Evolutionary conservation across 768 basidiomycete species (phyloP).

Genomic region (Mycena epipterygia): DNA sequence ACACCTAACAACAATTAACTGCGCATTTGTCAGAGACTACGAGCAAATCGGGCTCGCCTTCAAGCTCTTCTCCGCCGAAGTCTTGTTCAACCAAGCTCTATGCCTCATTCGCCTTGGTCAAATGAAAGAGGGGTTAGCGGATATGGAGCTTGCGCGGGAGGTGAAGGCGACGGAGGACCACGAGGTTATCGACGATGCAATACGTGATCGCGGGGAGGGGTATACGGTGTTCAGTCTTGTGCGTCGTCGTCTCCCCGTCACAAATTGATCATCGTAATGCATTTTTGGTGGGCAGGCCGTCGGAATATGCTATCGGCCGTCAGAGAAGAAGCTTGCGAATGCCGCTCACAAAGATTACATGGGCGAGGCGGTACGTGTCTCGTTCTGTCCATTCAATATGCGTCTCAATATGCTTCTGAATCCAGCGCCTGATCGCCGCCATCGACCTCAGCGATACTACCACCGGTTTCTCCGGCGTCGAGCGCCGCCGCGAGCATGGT

Average conservation of each 20-base stretch:
- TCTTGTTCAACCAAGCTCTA: constrained; percentile 92
- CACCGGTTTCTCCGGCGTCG: constrained; percentile 85
- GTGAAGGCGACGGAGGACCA: constrained; percentile 88
- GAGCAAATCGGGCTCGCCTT: constrained; percentile 94
- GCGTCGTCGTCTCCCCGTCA: constrained; percentile 51
- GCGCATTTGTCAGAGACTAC: constrained; percentile 73
- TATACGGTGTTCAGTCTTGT: constrained; percentile 97
- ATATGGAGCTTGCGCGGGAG: constrained; percentile 75
- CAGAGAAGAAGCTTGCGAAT: constrained; percentile 91
- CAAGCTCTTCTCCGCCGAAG: constrained; percentile 87
- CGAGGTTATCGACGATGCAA: constrained; percentile 92
- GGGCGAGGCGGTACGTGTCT: constrained; percentile 81
- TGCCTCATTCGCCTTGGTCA: constrained; percentile 79
- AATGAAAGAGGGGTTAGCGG: constrained; percentile 73
- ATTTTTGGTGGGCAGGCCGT: constrained; percentile 67
- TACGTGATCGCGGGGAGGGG: constrained; percentile 81
- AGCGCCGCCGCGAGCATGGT: too few species aligned
- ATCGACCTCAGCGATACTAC: constrained; percentile 81
- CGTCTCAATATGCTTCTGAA: constrained; percentile 20
- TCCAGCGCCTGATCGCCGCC: constrained; percentile 87
- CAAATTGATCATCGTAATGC: too few species aligned
- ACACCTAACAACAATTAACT: constrained; percentile 20
- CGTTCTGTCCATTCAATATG: too few species aligned
- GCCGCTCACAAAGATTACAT: constrained; percentile 87
- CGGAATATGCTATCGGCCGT: constrained; percentile 89